Percentiles rank a stretch among this genome's conserved stretches.
Conservation (phyloP, 768 basidiomycete species). For the Coprinopsis sp. region DNA sequence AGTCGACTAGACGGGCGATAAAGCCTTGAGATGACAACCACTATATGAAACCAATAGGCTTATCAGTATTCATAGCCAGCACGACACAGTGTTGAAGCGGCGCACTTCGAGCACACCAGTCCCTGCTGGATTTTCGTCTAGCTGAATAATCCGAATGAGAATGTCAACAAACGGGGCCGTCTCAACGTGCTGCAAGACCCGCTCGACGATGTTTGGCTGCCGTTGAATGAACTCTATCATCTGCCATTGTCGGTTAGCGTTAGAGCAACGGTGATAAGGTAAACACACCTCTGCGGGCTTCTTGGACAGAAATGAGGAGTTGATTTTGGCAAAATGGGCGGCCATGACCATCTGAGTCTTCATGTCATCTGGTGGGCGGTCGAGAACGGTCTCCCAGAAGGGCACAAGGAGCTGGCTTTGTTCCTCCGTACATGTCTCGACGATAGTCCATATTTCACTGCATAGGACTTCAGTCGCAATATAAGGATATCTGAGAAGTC, state of each 20-base stretch:
- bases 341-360: conserved; percentile 84
- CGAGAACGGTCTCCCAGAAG: conserved; percentile 89
- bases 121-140: conserved; percentile 80
- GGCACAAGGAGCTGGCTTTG: conserved; percentile 69
- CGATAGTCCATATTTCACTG: conserved; percentile 92
- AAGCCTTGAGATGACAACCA: conserved; percentile 86
- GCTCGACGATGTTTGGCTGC: conserved; percentile 76
- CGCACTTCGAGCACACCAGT: conserved; percentile 84
- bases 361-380: conserved; percentile 79
- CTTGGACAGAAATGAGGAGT: conserved; percentile 81
- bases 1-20: conserved; percentile 73
- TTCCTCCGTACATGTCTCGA: conserved; percentile 79
- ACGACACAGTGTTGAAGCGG: conserved; percentile 23
- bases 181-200: conserved; percentile 81
- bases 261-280: conserved; percentile 19
- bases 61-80: conserved; percentile 6
- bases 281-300: conserved; percentile 79
- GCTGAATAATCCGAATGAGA: conserved; percentile 82
- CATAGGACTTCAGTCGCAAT: conserved; percentile 93
- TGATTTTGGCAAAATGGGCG: conserved; percentile 93
- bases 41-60: conserved; percentile 33
- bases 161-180: conserved; percentile 90
- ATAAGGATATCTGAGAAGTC: conserved; percentile 75
- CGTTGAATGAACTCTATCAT: conserved; percentile 90
- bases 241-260: conserved; percentile 39